These are phyloP conservation scores for Termitomyces eurrhizus DNA, from an alignment of 768 basidiomycete species.

Conservation along the genomic window DNA sequence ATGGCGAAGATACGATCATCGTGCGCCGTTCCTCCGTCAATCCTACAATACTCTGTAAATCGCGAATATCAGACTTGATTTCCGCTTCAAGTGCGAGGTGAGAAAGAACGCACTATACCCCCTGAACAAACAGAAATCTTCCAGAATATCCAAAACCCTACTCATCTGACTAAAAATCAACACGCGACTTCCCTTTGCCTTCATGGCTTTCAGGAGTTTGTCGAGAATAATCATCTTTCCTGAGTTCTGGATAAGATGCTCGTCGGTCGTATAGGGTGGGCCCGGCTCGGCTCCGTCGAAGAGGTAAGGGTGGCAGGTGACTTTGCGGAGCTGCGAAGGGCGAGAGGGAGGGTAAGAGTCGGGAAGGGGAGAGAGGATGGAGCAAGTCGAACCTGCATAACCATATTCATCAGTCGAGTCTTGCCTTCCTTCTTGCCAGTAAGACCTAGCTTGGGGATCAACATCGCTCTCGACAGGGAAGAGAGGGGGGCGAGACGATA, in stretches of 20 bases:
- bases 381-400: constrained; percentile 80
- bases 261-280: constrained; percentile 97
- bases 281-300: constrained; percentile 98
- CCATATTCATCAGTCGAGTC: constrained; percentile 96
- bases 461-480: neutral
- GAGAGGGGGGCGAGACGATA: constrained; percentile 22
- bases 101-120: constrained; percentile 63
- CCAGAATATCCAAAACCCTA: constrained; percentile 95
- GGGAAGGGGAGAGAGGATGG: neutral
- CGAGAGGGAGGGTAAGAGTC: neutral
- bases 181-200: constrained; percentile 88
- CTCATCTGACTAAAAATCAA: constrained; percentile 99
- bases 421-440: constrained; percentile 99
- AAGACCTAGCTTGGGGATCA: constrained; percentile 45
- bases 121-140: constrained; percentile 95
- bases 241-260: constrained; percentile 89
- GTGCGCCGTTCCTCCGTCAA: constrained; percentile 93
- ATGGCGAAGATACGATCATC: constrained; percentile 95
- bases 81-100: neutral
- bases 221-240: constrained; percentile 99
- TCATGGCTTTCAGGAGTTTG: constrained; percentile 85
- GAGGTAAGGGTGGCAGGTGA: constrained; percentile 87
- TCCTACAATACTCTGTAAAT: constrained; percentile 84
- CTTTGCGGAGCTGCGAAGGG: constrained; percentile 61
- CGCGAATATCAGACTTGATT: neutral